phyloP scores from a whole-genome alignment of 2,329 filamentous ascomycete genomes.

The Stachybotrys elegans region DNA sequence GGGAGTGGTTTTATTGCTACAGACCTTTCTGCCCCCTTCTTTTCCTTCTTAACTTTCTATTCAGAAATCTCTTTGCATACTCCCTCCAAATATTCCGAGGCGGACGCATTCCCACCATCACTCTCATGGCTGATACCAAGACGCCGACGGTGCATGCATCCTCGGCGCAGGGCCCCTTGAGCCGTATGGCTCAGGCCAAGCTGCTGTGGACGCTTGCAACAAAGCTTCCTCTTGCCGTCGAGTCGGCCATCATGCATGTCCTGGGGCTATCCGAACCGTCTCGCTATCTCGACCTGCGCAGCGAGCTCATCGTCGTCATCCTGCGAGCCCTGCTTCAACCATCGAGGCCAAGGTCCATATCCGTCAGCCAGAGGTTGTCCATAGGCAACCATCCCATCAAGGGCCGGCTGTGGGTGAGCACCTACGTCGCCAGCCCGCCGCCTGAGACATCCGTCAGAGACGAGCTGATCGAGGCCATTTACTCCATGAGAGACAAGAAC shows the following conservation, averaged over 20 bases:
- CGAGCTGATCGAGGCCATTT: slow-evolving; percentile 51
- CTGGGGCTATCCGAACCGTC: slow-evolving; percentile 65
- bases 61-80: too few relatives aligned
- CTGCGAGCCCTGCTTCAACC: slow-evolving; percentile 59
- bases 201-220: slow-evolving; percentile 36
- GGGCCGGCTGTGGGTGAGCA: slow-evolving; percentile 77
- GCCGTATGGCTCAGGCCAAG: slow-evolving; percentile 5
- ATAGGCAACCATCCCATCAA: slow-evolving; percentile 64
- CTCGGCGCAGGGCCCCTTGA: background rate
- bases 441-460: slow-evolving; percentile 52
- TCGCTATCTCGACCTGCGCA: slow-evolving; percentile 73
- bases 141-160: background rate
- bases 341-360: slow-evolving; percentile 44
- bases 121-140: background rate
- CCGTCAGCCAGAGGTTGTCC: slow-evolving; percentile 58
- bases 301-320: slow-evolving; percentile 65
- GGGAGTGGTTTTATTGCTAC: too few relatives aligned
- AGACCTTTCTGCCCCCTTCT: background rate
- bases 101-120: too few relatives aligned
- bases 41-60: background rate
- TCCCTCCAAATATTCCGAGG: too few relatives aligned
- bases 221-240: slow-evolving; percentile 57
- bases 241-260: slow-evolving; percentile 57
- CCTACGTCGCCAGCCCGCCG: slow-evolving; percentile 58
- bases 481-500: slow-evolving; percentile 15